Conservation (phyloP, 2,329 filamentous ascomycete species). For the Emydomyces testavorans region DNA sequence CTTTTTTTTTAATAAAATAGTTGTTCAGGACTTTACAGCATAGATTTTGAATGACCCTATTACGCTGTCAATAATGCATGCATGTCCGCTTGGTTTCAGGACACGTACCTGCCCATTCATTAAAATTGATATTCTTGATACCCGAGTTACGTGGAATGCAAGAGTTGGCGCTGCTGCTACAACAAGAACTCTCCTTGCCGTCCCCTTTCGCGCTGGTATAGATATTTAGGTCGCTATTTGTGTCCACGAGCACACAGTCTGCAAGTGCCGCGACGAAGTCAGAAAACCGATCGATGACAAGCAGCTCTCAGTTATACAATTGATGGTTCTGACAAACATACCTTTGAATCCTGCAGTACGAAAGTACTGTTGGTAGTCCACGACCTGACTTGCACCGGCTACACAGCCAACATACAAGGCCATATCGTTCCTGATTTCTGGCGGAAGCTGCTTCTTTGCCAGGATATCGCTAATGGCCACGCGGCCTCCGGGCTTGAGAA, state of each 20-base stretch:
- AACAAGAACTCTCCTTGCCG: constrained; percentile 8
- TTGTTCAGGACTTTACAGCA: constrained; percentile 34
- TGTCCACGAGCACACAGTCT: constrained; percentile 39
- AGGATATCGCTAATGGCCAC: constrained; percentile 52
- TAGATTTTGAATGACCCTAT: constrained; percentile 42
- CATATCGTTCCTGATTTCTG: constrained; percentile 39
- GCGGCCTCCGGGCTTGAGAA: constrained; percentile 47
- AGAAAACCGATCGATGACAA: neutral
- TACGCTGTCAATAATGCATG: neutral
- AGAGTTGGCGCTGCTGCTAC: constrained; percentile 9
- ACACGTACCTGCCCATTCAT: constrained; percentile 42
- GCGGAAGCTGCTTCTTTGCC: constrained; percentile 39
- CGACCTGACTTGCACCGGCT: constrained; percentile 44
- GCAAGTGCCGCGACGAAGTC: neutral
- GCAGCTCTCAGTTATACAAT: neutral
- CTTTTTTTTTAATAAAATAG: neutral
- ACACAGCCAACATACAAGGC: constrained; percentile 51
- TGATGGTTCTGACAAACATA: constrained; percentile 21
- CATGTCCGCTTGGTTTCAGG: neutral
- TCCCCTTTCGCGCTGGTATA: constrained; percentile 27
- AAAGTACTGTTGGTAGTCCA: constrained; percentile 44
- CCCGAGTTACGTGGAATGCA: constrained; percentile 4
- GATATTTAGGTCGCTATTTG: constrained; percentile 39
- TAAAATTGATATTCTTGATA: constrained; percentile 34
- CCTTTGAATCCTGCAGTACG: constrained; percentile 41